Base-by-base conservation (phyloP, 306 rosid genomes). In the Lupinus albus region DNA sequence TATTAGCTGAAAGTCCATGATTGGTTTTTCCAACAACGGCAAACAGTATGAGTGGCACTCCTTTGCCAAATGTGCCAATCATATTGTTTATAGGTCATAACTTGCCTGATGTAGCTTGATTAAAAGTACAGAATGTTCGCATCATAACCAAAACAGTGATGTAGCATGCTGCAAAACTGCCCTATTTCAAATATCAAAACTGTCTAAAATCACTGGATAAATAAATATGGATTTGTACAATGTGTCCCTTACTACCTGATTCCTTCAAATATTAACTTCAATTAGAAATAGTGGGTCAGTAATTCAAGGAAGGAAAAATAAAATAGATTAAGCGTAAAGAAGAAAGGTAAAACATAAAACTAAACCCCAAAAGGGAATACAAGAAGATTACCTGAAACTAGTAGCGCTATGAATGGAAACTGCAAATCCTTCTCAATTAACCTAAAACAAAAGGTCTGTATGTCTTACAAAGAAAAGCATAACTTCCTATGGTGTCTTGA, bases 371-470 rank as follows among this genome's bases (percentile, higher is more conserved):
- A 48, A 69, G 47, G 55, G 55, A 41, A 59, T 54, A 54, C 5
- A 3, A 7, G 33, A 74, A 39, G 71, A 61, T 81, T 68, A 84
- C 97, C 95, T 67, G 96, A 93, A 80, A 93, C 86, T 64, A 93
- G 98, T 81, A 93, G 73, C 63, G 86, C 94, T 86, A 88, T 64
- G 82, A 93, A 93, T 44, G 98, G 98, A 82, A 93, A 89, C 75
- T 86, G 96, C 77, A 93, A 67, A 52, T 89, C 88, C 59, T 42
- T 81, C 73, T 93, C 89, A 13, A 71, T 78, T 84, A 93, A 79
- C 83, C 98, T 89, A 56, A 64, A 76, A 75, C 52, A 67, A 44
- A 8, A 76, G 70, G 58, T 62, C 62, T 47, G 33, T 28, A 76
- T 14, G 38, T 71, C 61, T 75, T 28, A 68, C 14, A 50, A 20